phyloP scores from a whole-genome alignment of 495 filamentous ascomycete species.

The Oleoguttula mirabilis region DNA sequence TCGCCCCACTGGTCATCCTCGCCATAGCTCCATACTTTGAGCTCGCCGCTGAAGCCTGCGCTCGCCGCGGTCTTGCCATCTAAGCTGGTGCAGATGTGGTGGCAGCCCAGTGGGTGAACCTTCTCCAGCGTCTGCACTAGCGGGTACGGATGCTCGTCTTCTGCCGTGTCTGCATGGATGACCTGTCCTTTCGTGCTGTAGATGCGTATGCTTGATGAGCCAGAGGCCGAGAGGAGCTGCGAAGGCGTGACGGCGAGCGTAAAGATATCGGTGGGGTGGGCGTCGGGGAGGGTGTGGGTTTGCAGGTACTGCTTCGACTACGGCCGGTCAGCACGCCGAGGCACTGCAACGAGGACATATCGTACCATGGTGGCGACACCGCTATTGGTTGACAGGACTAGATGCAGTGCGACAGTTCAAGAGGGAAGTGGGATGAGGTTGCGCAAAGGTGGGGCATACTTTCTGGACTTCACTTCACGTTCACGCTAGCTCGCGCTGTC shows the following conservation, averaged over 20 bases:
- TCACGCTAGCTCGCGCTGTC: not conserved
- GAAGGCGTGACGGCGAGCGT: constrained; percentile 69
- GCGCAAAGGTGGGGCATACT: too few relatives aligned
- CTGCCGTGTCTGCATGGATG: constrained; percentile 13
- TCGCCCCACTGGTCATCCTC: constrained; percentile 42
- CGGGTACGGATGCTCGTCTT: constrained; percentile 51
- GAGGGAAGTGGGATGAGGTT: too few relatives aligned
- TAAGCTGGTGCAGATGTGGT: constrained; percentile 64
- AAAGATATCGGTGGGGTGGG: constrained; percentile 82
- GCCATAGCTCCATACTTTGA: constrained; percentile 60
- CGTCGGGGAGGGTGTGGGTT: constrained; percentile 77
- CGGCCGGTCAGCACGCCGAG: too few relatives aligned
- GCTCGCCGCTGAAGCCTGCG: constrained; percentile 76
- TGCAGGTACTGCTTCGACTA: constrained; percentile 98
- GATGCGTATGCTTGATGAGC: constrained; percentile 65
- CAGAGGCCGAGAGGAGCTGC: constrained; percentile 68
- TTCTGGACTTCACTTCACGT: too few relatives aligned
- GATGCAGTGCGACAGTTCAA: too few relatives aligned
- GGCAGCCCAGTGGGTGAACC: constrained; percentile 76
- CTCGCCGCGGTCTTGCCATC: constrained; percentile 62
- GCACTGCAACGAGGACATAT: too few relatives aligned
- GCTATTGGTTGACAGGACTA: too few relatives aligned
- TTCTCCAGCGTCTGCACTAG: constrained; percentile 60
- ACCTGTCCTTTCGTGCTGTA: constrained; percentile 40
- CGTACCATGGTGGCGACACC: too few relatives aligned